phyloP scores from a whole-genome alignment of 352 stramenopile species.

The Phytopythium delawarense region DNA sequence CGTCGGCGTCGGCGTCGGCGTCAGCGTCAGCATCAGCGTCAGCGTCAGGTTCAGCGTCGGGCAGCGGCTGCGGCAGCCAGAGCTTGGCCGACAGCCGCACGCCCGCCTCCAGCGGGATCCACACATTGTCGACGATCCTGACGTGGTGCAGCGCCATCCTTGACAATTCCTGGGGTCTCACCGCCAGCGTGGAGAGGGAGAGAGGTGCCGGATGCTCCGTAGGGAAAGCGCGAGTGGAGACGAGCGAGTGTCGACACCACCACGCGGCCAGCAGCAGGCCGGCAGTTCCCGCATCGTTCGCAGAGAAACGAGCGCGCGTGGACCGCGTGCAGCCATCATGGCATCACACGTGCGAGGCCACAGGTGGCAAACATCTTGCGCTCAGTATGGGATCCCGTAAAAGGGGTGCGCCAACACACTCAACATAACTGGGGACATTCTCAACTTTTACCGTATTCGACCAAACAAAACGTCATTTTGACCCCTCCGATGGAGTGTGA shows the following conservation, averaged over 20 bases:
- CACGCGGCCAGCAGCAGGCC: neutral
- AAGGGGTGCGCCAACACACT: too few species aligned
- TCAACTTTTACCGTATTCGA: too few species aligned
- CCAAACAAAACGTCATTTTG: too few species aligned
- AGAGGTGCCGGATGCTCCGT: too few species aligned
- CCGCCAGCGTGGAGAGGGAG: neutral
- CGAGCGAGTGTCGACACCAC: neutral
- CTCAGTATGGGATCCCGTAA: too few species aligned
- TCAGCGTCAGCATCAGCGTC: too few species aligned
- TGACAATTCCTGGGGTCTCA: neutral
- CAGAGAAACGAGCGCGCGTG: neutral
- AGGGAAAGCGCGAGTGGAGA: neutral
- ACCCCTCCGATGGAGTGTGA: too few species aligned
- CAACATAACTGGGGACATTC: too few species aligned
- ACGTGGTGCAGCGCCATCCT: constrained; percentile 12
- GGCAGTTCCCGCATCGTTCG: neutral
- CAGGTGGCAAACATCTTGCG: too few species aligned
- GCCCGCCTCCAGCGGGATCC: constrained; percentile 23
- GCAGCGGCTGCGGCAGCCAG: constrained; percentile 24
- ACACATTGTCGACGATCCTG: constrained; percentile 33
- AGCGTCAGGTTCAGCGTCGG: too few species aligned
- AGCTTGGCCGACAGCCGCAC: constrained; percentile 30
- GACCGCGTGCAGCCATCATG: neutral
- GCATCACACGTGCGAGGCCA: too few species aligned
- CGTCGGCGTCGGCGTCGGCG: too few species aligned